Evolutionary conservation across 495 filamentous ascomycete species (phyloP), one percentile per base, ranked within the genome.

Genomic region (Penicillium ochrochloron): DNA sequence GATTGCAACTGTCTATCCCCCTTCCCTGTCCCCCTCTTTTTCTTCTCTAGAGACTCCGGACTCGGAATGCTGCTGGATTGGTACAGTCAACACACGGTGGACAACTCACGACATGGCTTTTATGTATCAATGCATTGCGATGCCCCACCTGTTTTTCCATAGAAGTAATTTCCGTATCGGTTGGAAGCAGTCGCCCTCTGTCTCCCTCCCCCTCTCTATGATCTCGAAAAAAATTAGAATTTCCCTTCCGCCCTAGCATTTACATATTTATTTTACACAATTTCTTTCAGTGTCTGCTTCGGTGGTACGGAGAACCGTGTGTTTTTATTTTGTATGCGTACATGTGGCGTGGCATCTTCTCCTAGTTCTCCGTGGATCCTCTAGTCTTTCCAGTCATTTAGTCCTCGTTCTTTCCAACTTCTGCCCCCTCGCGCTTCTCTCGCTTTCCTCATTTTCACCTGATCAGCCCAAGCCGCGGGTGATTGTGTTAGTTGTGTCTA

Each of bases 131-230:
- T 64, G 62, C 59, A 60, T 52, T 52, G 29, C 55, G 41, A 64
- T 53, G 66, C 71, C 71, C 71, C 71, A 71, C 71, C 64, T 35
- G 61, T 67, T 71, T 67, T 71, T 62, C 57, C 54, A n/a, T 14
- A 33, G 55, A 60, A 67, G 35, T 60, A 17, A 68, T 66, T 59
- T 62, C 34, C 63, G 61, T 67, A 61, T 67, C 63, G 60, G 27
- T 60, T 66, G 52, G 52, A 52, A 50, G 27, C 60, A 46, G 31
- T 31, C 48, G 48, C 48, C 25, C 7, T 52, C 48, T 31, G 48
- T 25, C 25, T 42, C 58, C 53, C 46, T 41, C 25, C 50, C 58
- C 53, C 46, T 41, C 57, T 51, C 58, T 46, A 23, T 21, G 42
- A 48, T 23, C 21, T 48, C 44, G 44, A 48, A 48, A 48, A 23